Percentiles rank a stretch among this genome's conserved stretches.
These are phyloP conservation scores for Falciphora oryzae DNA, from an alignment of 2,329 filamentous ascomycete species.

Conservation along the genomic window DNA sequence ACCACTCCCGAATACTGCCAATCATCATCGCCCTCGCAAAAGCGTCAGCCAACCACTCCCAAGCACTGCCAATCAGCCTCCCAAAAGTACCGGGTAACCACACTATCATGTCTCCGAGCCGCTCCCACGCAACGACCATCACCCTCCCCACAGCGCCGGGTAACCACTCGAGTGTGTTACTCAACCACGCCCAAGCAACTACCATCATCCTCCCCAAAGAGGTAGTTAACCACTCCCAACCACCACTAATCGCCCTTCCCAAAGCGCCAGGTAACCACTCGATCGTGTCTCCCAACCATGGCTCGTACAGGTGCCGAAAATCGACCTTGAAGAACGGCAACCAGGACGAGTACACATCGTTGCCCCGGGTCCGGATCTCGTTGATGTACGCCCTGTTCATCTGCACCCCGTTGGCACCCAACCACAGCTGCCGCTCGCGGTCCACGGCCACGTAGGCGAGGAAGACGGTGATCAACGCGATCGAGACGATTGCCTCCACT, in stretches of 20 bases:
- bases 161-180: too few species aligned
- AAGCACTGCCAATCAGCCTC: background rate
- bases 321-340: conserved; percentile 3
- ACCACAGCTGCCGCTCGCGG: conserved; percentile 4
- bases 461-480: background rate
- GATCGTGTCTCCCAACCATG: background rate
- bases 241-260: background rate
- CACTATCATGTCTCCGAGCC: too few species aligned
- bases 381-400: conserved; percentile 9
- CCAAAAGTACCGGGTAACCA: too few species aligned
- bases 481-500: background rate
- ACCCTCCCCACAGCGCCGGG: too few species aligned
- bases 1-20: too few species aligned
- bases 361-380: background rate
- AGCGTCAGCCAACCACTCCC: too few species aligned
- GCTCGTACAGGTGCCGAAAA: conserved; percentile 7
- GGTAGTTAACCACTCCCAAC: too few species aligned
- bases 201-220: background rate
- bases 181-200: background rate
- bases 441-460: background rate
- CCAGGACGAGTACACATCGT: background rate
- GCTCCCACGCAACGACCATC: too few species aligned
- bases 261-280: background rate
- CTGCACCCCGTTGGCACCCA: conserved; percentile 8
- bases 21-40: too few species aligned